phyloP scores from a whole-genome alignment of 345 rosid genomes.

The Pistacia atlantica region DNA sequence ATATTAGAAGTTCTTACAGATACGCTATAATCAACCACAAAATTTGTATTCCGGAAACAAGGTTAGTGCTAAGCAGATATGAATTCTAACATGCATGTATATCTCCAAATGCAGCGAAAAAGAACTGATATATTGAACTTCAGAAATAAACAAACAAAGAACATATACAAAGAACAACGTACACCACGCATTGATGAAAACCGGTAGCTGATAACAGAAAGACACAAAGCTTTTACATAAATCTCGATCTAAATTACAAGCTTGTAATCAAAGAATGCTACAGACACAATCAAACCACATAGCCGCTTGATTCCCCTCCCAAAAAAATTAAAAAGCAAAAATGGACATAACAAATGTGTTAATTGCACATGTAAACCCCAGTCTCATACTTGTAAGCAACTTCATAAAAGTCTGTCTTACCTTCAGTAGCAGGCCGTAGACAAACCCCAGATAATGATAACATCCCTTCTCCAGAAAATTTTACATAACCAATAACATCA shows the following conservation, averaged over 20 bases:
- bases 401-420: conserved; percentile 79
- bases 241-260: conserved; percentile 27
- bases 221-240: conserved; percentile 19
- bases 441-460: conserved; percentile 69
- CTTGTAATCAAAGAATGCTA: conserved; percentile 37
- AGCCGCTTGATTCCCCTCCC: background rate
- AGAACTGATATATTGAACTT: background rate
- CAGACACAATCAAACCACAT: conserved; percentile 19
- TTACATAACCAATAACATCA: conserved; percentile 72
- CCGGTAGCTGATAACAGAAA: conserved; percentile 12
- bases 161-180: background rate
- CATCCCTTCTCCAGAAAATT: conserved; percentile 70
- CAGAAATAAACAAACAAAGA: background rate
- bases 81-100: background rate
- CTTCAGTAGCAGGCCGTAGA: conserved; percentile 72
- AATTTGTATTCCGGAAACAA: background rate
- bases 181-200: conserved; percentile 10
- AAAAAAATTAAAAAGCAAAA: conserved; percentile 7
- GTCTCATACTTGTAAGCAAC: conserved; percentile 77
- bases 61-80: background rate
- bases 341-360: conserved; percentile 29
- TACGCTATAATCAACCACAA: background rate
- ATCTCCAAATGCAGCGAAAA: background rate
- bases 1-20: background rate
- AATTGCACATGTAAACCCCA: conserved; percentile 79